phyloP scores from a whole-genome alignment of 345 rosid genomes.

The Citrus reticulata region DNA sequence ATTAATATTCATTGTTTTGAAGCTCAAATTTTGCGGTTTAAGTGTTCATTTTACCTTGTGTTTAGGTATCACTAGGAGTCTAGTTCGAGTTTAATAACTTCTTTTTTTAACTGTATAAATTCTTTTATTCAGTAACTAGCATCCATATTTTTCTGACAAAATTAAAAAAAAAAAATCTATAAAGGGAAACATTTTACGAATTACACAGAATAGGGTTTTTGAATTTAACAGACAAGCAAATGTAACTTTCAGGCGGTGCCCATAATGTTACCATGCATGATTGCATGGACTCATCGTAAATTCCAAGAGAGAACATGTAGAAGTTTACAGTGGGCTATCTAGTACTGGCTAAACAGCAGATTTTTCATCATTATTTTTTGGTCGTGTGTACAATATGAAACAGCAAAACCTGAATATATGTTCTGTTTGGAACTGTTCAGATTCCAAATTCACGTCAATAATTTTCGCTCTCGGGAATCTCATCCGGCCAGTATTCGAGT shows the following conservation, averaged over 20 bases:
- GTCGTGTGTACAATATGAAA: background rate
- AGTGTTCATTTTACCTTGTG: too few relatives aligned
- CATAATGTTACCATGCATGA: background rate
- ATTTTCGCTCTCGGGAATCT: background rate
- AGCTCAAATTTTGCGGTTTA: too few relatives aligned
- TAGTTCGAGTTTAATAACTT: too few relatives aligned
- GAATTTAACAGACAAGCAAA: background rate
- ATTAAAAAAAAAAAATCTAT: too few relatives aligned
- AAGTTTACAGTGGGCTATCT: background rate
- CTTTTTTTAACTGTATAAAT: too few relatives aligned
- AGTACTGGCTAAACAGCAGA: constrained; percentile 9
- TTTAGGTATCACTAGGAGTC: too few relatives aligned
- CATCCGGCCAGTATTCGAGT: background rate
- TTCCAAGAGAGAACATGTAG: background rate
- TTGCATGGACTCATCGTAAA: background rate
- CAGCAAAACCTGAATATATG: background rate
- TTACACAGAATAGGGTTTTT: background rate
- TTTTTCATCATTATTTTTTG: constrained; percentile 5
- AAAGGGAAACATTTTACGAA: background rate
- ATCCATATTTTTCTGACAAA: background rate
- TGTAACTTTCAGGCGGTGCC: too few relatives aligned
- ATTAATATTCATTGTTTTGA: too few relatives aligned
- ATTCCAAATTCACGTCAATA: background rate
- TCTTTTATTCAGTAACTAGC: background rate
- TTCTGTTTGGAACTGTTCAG: background rate